Conservation (phyloP, 176 grass and related monocot species). For the Carex parvula region DNA sequence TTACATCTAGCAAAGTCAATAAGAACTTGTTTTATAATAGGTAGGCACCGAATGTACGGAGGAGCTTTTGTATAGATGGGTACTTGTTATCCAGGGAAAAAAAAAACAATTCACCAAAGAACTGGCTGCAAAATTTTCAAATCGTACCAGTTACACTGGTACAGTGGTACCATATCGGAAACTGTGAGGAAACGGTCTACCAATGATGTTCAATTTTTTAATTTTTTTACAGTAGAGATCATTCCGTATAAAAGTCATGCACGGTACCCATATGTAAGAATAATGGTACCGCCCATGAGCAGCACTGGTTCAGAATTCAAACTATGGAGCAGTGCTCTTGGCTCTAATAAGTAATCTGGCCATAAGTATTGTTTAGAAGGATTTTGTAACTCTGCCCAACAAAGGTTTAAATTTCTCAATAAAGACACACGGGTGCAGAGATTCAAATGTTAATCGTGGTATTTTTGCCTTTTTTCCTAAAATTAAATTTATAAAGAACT, state of each 20-base stretch:
- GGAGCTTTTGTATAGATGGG: not conserved
- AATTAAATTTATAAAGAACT: not conserved
- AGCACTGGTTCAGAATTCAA: slow-evolving; percentile 3
- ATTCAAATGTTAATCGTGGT: not conserved
- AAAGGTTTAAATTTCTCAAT: not conserved
- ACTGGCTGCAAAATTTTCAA: not conserved
- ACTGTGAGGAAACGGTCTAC: not conserved
- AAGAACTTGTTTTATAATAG: not conserved
- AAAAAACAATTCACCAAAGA: not conserved
- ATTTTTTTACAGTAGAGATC: not conserved
- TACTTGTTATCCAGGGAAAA: not conserved
- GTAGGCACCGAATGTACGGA: not conserved
- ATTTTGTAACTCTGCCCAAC: not conserved
- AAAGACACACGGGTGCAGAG: not conserved
- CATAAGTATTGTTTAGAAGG: not conserved
- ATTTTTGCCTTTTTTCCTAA: not conserved
- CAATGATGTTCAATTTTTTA: not conserved
- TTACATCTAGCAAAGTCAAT: not conserved
- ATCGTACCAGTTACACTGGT: not conserved
- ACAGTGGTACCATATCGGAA: not conserved
- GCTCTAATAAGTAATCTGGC: not conserved
- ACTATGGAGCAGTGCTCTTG: not conserved
- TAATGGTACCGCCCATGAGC: not conserved
- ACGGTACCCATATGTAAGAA: not conserved
- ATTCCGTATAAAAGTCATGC: not conserved